These are phyloP conservation scores for Neonectria neomacrospora DNA, from an alignment of 2,329 filamentous ascomycete species.

Conservation along the genomic window DNA sequence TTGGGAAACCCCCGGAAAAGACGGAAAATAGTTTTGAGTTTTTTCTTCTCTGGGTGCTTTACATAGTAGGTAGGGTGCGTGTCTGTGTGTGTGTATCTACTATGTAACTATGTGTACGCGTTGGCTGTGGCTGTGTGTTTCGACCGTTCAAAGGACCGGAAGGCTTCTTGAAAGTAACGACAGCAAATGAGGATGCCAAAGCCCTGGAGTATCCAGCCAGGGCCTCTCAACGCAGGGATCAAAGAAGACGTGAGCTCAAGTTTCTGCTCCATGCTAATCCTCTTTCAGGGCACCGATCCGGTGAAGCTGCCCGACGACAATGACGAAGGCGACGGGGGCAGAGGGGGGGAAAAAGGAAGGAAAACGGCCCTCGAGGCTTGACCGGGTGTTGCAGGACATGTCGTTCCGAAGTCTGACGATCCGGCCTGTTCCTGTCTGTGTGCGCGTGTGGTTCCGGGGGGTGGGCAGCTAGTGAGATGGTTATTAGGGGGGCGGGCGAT, in stretches of 20 bases:
- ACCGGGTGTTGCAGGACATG: slow-evolving; percentile 8
- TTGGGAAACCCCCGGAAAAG: neutral
- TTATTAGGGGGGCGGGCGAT: slow-evolving; percentile 19
- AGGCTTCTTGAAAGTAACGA: neutral
- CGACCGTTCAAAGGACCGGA: no score
- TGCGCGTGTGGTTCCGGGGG: neutral
- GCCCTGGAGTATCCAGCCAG: slow-evolving; percentile 1
- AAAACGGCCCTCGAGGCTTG: neutral
- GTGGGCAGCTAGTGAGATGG: slow-evolving; percentile 4
- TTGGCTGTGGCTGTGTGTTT: no score
- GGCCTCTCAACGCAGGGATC: neutral
- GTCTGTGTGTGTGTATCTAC: neutral
- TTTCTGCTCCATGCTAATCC: slow-evolving; percentile 12
- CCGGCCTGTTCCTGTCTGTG: neutral
- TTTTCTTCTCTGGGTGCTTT: neutral
- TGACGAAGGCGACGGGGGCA: slow-evolving; percentile 6
- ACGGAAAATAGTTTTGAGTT: slow-evolving; percentile 5
- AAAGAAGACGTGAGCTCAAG: slow-evolving; percentile 18
- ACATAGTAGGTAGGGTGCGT: slow-evolving; percentile 11
- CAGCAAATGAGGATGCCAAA: neutral
- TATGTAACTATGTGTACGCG: no score
- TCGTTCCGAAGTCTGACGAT: slow-evolving; percentile 11
- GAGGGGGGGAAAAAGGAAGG: neutral
- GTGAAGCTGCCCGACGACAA: neutral
- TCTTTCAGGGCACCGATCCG: neutral